Evolutionary conservation across 306 rosid genomes (phyloP), one percentile per base, ranked within the genome.

Genomic region (Castanea sativa): DNA sequence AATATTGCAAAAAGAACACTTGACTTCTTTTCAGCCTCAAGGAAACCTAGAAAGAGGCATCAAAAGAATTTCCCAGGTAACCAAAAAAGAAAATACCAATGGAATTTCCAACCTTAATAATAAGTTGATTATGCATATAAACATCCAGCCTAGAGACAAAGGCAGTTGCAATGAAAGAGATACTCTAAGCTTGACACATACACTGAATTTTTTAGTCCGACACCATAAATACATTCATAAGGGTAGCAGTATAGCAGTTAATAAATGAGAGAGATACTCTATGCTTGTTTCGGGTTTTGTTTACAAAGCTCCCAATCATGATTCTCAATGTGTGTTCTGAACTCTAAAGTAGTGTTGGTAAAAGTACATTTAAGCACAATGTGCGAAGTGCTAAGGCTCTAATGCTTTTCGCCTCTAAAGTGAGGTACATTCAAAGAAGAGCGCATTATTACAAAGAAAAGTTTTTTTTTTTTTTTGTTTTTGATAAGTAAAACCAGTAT

Each of bases 1-100:
- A 92, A 89, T 75, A 95, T 82, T 51, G 79, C 80, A 81, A 21
- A 78, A 79, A 93, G 89, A 79, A 93, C 89, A 81, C 91, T 87
- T 0, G 89, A 75, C 81, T 89, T 89, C 84, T 80, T 92, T 82
- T 85, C 84, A 75, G 82, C 83, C 80, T 71, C 83, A 21, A 52
- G 29, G 55, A 33, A 71, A 86, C 88, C 98, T 90, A 81, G 35
- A 61, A 78, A 75, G 76, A 73, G 75, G 77, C 76, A 83, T 61
- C 59, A 74, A 74, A 67, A n/a, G 74, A 71, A 79, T 64, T 80
- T 67, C 18, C 52, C 59, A 56, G 74, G 73, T 76, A 52, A 63
- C 77, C 35, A 70, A 69, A 32, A 69, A 6, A 5, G 64, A 60
- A 71, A 59, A 59, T 16, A 43, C n/a, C 6, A 45, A 43, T 11